Percentiles rank a stretch among this genome's conserved stretches.
Evolutionary conservation across 441 rosid genomes (phyloP).

Genomic region (Dalechampia spathulata): DNA sequence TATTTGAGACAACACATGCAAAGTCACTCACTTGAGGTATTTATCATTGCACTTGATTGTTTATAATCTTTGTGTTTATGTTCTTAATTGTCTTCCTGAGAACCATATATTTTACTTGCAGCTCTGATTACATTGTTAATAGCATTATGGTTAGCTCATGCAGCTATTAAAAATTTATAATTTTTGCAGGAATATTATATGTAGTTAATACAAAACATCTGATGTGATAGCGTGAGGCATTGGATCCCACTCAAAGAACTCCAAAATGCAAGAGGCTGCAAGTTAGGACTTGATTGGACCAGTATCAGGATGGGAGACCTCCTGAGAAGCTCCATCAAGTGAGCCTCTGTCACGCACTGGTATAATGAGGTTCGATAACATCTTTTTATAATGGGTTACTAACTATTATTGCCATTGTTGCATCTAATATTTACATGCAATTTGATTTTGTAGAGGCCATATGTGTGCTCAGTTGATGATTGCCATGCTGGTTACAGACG

Average conservation of each 20-base stretch:
- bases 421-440: neutral
- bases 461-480: conserved; percentile 49
- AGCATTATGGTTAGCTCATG: neutral
- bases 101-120: neutral
- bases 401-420: neutral
- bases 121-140: neutral
- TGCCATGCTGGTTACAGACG: conserved; percentile 65
- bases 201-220: conserved; percentile 15
- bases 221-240: conserved; percentile 64
- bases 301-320: conserved; percentile 98
- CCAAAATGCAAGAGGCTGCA: conserved; percentile 92
- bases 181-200: conserved; percentile 47
- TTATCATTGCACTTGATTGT: neutral
- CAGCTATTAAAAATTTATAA: conserved; percentile 12
- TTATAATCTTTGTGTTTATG: too few species aligned
- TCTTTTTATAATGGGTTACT: conserved; percentile 2
- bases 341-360: conserved; percentile 69
- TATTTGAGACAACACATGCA: conserved; percentile 73
- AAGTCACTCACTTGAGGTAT: conserved; percentile 74
- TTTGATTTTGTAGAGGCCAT: conserved; percentile 53
- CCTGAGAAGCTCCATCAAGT: conserved; percentile 93
- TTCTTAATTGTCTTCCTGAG: too few species aligned
- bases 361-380: conserved; percentile 36
- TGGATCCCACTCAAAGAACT: conserved; percentile 91
- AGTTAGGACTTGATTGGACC: conserved; percentile 52